Base-by-base conservation (phyloP, 305 asterid species). In the Andrographis paniculata region DNA sequence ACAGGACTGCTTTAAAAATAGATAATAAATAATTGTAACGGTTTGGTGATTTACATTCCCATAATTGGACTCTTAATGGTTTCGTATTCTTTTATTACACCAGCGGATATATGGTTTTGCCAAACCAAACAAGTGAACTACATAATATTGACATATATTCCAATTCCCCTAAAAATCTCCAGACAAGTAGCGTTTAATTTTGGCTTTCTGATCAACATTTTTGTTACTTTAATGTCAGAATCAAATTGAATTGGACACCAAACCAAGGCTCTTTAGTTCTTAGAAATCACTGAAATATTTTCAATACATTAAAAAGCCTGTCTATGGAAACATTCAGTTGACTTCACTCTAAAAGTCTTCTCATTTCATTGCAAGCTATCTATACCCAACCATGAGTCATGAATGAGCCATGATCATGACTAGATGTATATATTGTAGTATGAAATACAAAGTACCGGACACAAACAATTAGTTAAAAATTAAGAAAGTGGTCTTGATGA, bases 161-260 rank as follows among this genome's bases (percentile, higher is more conserved):
- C 17, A 14, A 47, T 27, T 47, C 33, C 24, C 31, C 48, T n/a
- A n/a, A n/a, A n/a, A n/a, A n/a, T n/a, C n/a, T n/a, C n/a, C n/a
- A n/a, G n/a, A n/a, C 41, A 8, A 4, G 19, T n/a, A 18, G 45
- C 45, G 20, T 27, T 45, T 41, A 46, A 8, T 47, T 46, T 47
- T 46, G 33, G 20, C 42, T 52, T 14, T 50, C 24, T 41, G 33
- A 51, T 48, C 14, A 42, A 48, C 57, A 49, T 16, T 18, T 42
- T 46, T 8, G 13, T 20, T 36, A 18, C 19, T 55, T 8, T 22
- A 24, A 37, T 12, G 42, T 22, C 21, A 41, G n/a, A 46, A 31
- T 47, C 23, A 53, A 48, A 56, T 11, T 45, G 19, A 56, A 38
- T 13, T 38, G 39, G 17, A 31, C n/a, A 15, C 19, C 35, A 10